These are phyloP conservation scores for Candida corydali DNA, from an alignment of 805 yeast species.

Conservation along the genomic window DNA sequence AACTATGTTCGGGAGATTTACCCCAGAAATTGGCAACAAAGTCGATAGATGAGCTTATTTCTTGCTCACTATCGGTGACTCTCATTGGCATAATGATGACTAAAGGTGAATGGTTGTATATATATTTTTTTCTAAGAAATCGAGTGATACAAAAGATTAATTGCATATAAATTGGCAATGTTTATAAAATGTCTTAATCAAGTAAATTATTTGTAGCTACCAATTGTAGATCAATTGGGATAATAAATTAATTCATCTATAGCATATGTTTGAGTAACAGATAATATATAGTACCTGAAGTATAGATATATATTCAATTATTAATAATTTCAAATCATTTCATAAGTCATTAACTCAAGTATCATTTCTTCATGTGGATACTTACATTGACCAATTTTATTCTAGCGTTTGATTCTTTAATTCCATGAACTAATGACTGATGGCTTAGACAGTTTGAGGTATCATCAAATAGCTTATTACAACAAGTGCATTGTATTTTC, in stretches of 20 bases:
- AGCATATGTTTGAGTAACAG: too few relatives aligned
- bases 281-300: too few relatives aligned
- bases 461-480: constrained; percentile 3
- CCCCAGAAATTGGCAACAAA: constrained; percentile 49
- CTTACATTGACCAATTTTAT: constrained; percentile 3
- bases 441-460: not conserved
- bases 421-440: not conserved
- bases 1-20: constrained; percentile 57
- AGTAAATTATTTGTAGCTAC: not conserved
- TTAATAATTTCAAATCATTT: too few relatives aligned
- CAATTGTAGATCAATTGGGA: too few relatives aligned
- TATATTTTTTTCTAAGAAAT: not conserved
- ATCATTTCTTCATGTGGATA: too few relatives aligned
- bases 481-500: constrained; percentile 1
- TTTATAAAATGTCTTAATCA: not conserved
- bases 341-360: too few relatives aligned
- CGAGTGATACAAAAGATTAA: not conserved
- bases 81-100: constrained; percentile 3
- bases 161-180: not conserved
- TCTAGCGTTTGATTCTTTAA: not conserved
- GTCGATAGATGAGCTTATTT: not conserved
- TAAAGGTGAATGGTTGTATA: not conserved
- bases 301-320: too few relatives aligned
- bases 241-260: too few relatives aligned
- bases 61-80: constrained; percentile 1